Evolutionary conservation across 1,139 yeast species (phyloP), one percentile per base, ranked within the genome.

Genomic region (Yamadazyma aaseri): DNA sequence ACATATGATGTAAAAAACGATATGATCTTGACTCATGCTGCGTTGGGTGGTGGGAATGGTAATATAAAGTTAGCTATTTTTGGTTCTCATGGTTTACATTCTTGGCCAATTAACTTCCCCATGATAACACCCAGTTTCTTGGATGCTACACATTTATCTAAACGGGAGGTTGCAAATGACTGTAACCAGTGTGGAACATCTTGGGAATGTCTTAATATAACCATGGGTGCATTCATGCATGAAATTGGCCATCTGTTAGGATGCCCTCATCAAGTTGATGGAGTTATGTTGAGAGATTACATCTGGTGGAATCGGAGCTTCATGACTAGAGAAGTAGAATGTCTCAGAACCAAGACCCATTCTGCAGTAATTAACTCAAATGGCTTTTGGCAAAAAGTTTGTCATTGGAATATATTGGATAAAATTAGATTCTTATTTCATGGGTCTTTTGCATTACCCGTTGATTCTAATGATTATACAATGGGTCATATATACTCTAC

Each of bases 191-290:
- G 95, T 56, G 86, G 95, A 1, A 76, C 95, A 1, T 74, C 83
- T 36, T 92, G 96, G 96, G 97, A 89, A 57, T 86, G 95, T 50
- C 61, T 85, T 28, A 83, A 85, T 41, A 74, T 92, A 27, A 87
- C 97, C 2, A 58, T 86, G 54, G 97, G 98, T 27, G 97, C 97
- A 0, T 89, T 87, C 49, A 73, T 90, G 84, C 98, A 92, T 56
- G 97, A 92, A 55, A 82, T 89, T 35, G 97, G 98, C 2, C 97
- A 92, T 55, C 64, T 77, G 18, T 65, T 90, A 26, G 96, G 97
- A 0, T 84, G 94, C 46, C 97, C 97, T 1, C 97, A 92, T 58
- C 95, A 89, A 58, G 85, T 80, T 3, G 67, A 72, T 47, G 97
- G 97, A 12, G 85, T 90, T 16, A 92, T 92, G 97, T 60, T 87